phyloP scores from a whole-genome alignment of 2,329 filamentous ascomycete genomes.

The Ophiocordyceps camponoti-rufipedis region DNA sequence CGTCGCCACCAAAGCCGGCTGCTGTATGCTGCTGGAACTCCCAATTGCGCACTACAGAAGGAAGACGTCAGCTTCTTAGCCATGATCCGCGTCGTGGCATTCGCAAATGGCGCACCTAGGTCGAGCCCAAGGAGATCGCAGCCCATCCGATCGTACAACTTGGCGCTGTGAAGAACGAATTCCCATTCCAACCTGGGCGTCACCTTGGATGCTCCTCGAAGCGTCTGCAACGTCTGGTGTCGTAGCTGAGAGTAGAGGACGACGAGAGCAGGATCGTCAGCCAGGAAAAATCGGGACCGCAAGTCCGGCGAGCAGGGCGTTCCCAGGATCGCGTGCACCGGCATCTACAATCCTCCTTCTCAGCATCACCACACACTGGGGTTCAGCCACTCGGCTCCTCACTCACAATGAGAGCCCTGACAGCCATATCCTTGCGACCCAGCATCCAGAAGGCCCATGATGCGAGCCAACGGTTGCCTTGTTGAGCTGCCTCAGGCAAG shows the following conservation, averaged over 20 bases:
- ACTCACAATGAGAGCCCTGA: conserved; percentile 62
- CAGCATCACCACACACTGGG: background rate
- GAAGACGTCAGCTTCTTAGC: conserved; percentile 4
- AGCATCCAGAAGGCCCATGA: conserved; percentile 96
- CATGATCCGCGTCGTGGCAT: background rate
- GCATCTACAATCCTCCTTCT: conserved; percentile 34
- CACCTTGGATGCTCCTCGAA: conserved; percentile 70
- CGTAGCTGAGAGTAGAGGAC: conserved; percentile 76
- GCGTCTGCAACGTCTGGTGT: conserved; percentile 62
- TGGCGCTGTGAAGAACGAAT: conserved; percentile 73
- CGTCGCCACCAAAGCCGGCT: conserved; percentile 22
- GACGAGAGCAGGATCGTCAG: conserved; percentile 79
- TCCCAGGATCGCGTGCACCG: conserved; percentile 56
- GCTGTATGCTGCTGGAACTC: conserved; percentile 45
- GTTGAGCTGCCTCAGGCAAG: conserved; percentile 54
- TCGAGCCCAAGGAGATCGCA: conserved; percentile 81
- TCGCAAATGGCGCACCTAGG: conserved; percentile 36
- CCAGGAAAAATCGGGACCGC: conserved; percentile 61
- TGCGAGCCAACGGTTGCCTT: conserved; percentile 83
- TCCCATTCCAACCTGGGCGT: conserved; percentile 68
- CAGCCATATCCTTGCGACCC: conserved; percentile 62
- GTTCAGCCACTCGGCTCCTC: background rate
- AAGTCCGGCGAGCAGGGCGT: conserved; percentile 51
- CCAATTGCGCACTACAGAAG: conserved; percentile 50
- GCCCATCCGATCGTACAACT: conserved; percentile 77